These are phyloP conservation scores for Heterobasidion irregulare DNA, from an alignment of 1,284 basidiomycete species.

Conservation along the genomic window DNA sequence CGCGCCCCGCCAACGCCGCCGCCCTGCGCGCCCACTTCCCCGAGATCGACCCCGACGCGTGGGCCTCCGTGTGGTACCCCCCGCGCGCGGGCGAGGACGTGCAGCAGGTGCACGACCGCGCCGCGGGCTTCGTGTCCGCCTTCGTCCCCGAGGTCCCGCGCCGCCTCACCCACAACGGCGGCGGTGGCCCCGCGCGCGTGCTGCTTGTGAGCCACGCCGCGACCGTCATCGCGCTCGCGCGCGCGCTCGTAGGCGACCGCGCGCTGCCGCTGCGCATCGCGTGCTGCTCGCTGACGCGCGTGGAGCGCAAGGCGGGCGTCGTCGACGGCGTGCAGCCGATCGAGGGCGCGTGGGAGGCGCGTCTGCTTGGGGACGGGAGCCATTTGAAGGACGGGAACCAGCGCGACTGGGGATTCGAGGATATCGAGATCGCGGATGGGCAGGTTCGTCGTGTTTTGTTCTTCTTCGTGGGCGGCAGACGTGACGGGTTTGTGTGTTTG, in stretches of 20 bases:
- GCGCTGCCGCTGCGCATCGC: slow-evolving; percentile 49
- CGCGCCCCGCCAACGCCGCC: slow-evolving; percentile 49
- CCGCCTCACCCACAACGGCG: slow-evolving; percentile 18
- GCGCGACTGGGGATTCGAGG: slow-evolving; percentile 77
- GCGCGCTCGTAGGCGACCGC: slow-evolving; percentile 48
- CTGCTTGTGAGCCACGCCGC: slow-evolving; percentile 77
- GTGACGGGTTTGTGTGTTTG: not conserved
- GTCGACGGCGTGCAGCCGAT: slow-evolving; percentile 14
- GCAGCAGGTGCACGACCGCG: slow-evolving; percentile 53
- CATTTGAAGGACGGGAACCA: slow-evolving; percentile 55
- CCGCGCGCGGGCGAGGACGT: slow-evolving; percentile 68
- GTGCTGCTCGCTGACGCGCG: slow-evolving; percentile 59
- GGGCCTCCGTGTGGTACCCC: slow-evolving; percentile 62
- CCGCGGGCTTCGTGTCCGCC: slow-evolving; percentile 40
- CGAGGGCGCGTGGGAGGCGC: slow-evolving; percentile 38
- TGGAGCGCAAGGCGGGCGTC: slow-evolving; percentile 23
- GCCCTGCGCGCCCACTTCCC: slow-evolving; percentile 45
- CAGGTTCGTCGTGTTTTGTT: slow-evolving; percentile 24
- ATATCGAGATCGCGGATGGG: slow-evolving; percentile 46
- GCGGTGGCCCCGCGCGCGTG: slow-evolving; percentile 37
- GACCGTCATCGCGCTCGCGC: slow-evolving; percentile 62
- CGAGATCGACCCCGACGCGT: slow-evolving; percentile 45
- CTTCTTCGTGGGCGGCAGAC: not conserved
- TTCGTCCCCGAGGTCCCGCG: slow-evolving; percentile 44
- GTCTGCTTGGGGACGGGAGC: slow-evolving; percentile 41